Conservation (phyloP, 1,284 basidiomycete species). For the Xerocomus minutiporus region DNA sequence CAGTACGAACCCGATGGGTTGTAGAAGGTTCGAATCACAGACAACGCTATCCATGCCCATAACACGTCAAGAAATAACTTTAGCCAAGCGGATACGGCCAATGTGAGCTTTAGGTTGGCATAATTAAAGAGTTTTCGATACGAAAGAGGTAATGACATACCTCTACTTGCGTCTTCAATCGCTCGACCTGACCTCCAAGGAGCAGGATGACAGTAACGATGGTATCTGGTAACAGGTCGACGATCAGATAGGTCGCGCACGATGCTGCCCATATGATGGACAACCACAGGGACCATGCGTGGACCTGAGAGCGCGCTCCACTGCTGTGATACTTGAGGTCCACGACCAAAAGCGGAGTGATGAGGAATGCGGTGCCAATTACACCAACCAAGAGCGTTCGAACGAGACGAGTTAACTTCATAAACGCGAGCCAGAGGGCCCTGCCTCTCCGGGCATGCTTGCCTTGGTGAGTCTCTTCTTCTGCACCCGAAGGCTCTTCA, state of each 20-base stretch:
- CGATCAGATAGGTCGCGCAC: constrained; percentile 57
- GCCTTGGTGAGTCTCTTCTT: constrained; percentile 17
- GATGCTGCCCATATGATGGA: constrained; percentile 64
- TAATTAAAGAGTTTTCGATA: background rate
- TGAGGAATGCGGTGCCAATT: constrained; percentile 58
- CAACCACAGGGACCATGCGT: constrained; percentile 71
- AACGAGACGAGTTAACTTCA: constrained; percentile 60
- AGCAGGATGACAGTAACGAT: constrained; percentile 51
- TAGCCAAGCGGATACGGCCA: constrained; percentile 67
- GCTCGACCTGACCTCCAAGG: constrained; percentile 60
- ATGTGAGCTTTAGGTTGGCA: constrained; percentile 45
- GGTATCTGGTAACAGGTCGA: constrained; percentile 58
- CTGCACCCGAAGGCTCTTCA: constrained; percentile 38
- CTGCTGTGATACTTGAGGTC: constrained; percentile 51
- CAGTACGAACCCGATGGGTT: constrained; percentile 64
- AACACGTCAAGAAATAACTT: constrained; percentile 61
- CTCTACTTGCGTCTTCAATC: constrained; percentile 61
- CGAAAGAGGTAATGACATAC: constrained; percentile 32
- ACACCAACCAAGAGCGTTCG: constrained; percentile 53
- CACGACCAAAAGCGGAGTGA: constrained; percentile 66
- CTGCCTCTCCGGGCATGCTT: constrained; percentile 43
- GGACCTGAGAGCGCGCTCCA: constrained; percentile 51
- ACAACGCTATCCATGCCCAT: constrained; percentile 70
- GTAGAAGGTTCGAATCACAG: constrained; percentile 52
- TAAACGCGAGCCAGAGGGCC: constrained; percentile 58